Evolutionary conservation across 306 rosid genomes (phyloP).

Genomic region (Nissolia schottii): DNA sequence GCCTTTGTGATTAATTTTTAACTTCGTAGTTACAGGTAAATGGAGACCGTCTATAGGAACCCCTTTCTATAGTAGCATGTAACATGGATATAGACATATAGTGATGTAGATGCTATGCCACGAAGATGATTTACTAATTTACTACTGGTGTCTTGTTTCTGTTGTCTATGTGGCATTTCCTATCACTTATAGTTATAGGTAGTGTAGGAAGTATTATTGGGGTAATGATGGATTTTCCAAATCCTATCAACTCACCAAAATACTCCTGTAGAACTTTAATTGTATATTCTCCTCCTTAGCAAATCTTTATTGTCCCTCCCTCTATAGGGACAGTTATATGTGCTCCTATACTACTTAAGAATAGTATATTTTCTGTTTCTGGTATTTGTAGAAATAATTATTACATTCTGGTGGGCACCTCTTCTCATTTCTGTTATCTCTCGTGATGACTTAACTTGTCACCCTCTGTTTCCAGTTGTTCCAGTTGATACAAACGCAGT

Average conservation of each 20-base stretch:
- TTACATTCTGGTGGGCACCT: neutral
- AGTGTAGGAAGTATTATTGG: neutral
- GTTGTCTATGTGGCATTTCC: neutral
- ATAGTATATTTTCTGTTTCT: neutral
- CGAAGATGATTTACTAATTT: neutral
- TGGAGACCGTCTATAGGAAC: too few species aligned
- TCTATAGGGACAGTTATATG: neutral
- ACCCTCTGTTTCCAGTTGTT: slow-evolving; percentile 62
- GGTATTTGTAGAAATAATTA: slow-evolving; percentile 3
- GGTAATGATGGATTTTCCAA: neutral
- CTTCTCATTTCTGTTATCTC: neutral
- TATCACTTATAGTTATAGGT: neutral
- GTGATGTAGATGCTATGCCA: neutral
- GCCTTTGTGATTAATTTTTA: neutral
- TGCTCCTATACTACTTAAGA: neutral
- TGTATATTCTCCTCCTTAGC: neutral
- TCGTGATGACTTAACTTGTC: neutral
- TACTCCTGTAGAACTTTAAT: neutral
- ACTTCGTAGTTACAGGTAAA: neutral
- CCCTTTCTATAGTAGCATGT: neutral
- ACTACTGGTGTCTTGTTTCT: neutral
- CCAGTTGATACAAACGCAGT: slow-evolving; percentile 83
- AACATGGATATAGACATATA: neutral
- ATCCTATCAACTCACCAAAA: neutral
- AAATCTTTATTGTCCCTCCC: neutral